A percentile compares a stretch with the other conserved stretches of the same genome.
Evolutionary conservation across 2,329 filamentous ascomycete genomes (phyloP).

Genomic region (Ophiocordyceps camponoti-floridani): DNA sequence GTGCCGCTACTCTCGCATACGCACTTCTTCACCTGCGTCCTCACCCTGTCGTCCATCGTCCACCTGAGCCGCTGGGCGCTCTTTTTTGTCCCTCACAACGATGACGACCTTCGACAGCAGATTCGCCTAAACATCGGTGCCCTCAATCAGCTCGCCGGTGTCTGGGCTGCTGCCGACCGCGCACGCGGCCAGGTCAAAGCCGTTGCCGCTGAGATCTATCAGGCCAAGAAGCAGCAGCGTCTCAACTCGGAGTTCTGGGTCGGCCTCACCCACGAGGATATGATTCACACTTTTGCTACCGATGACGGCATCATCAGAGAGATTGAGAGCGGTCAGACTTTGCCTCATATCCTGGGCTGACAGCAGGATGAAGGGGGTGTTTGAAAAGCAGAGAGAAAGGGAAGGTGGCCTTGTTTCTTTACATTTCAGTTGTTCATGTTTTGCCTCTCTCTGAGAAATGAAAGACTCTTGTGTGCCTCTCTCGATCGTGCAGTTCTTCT

Average conservation of each 20-base stretch:
- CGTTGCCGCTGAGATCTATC: conserved; percentile 62
- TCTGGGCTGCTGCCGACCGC: conserved; percentile 55
- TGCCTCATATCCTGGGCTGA: conserved; percentile 7
- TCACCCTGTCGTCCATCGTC: conserved; percentile 64
- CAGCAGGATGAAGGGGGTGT: background rate
- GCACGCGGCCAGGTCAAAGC: conserved; percentile 58
- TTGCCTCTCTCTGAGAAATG: no score
- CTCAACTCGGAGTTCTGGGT: conserved; percentile 35
- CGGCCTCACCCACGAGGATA: conserved; percentile 34
- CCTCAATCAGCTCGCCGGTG: conserved; percentile 46
- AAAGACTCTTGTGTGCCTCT: no score
- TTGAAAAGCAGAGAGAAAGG: background rate
- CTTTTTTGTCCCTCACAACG: conserved; percentile 39
- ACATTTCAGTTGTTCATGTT: no score
- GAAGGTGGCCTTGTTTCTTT: background rate
- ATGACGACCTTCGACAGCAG: conserved; percentile 52
- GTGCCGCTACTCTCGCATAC: conserved; percentile 56
- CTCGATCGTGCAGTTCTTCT: no score
- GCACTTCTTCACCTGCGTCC: conserved; percentile 68
- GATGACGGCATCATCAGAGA: conserved; percentile 42
- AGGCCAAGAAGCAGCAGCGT: conserved; percentile 36
- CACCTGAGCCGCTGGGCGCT: conserved; percentile 65
- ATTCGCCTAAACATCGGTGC: conserved; percentile 67
- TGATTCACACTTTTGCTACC: conserved; percentile 33
- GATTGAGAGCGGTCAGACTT: conserved; percentile 22